These are phyloP conservation scores for Cyanophora paradoxa DNA, from an alignment of 78 protist genomes.

Conservation along the genomic window DNA sequence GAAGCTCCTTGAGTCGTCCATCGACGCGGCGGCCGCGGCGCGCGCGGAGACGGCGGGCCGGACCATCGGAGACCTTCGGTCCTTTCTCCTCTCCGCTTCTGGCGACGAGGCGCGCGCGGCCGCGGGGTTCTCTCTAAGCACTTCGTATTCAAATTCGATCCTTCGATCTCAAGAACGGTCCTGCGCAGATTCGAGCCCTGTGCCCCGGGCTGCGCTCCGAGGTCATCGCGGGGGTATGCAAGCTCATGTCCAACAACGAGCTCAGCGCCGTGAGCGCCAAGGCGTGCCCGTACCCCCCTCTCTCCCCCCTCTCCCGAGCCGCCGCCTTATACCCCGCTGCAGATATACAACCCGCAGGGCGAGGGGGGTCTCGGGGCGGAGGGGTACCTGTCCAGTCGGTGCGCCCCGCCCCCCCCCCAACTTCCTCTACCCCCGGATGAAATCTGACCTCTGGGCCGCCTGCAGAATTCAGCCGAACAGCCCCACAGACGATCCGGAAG, in stretches of 20 bases:
- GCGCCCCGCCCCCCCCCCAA: too few relatives aligned
- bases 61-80: neutral
- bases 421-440: too few relatives aligned
- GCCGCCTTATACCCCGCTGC: too few relatives aligned
- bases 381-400: too few relatives aligned
- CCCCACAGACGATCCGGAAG: neutral
- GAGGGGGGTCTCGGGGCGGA: neutral
- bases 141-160: too few relatives aligned
- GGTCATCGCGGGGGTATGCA: neutral
- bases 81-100: neutral
- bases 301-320: too few relatives aligned
- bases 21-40: neutral
- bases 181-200: neutral
- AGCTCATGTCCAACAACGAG: neutral
- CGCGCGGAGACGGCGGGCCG: neutral
- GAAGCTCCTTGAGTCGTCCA: neutral
- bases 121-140: too few relatives aligned
- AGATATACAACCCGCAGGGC: neutral
- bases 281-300: too few relatives aligned
- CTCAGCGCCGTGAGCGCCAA: neutral
- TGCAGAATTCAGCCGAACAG: neutral
- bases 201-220: neutral
- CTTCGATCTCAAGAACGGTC: too few relatives aligned
- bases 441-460: too few relatives aligned
- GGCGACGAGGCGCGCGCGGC: too few relatives aligned